Conservation (phyloP, 2,329 filamentous ascomycete genomes). For the Penicillium rolfsii region DNA sequence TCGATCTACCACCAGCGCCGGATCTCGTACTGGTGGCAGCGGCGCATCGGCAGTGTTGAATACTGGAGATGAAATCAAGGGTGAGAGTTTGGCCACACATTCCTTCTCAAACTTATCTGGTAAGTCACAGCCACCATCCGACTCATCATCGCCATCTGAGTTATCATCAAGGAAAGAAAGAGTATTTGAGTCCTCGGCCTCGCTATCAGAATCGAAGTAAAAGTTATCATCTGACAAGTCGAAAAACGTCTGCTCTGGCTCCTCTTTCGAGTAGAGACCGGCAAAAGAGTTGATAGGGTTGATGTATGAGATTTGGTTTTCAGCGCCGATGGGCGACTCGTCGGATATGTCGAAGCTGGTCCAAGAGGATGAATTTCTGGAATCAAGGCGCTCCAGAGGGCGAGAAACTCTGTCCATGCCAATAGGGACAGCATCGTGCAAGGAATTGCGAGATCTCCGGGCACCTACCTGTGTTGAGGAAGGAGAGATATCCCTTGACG, state of each 20-base stretch:
- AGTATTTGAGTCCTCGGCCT: neutral
- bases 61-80: neutral
- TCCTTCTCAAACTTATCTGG: neutral
- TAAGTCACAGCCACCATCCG: neutral
- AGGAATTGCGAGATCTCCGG: neutral
- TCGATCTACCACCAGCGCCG: neutral
- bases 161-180: neutral
- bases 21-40: neutral
- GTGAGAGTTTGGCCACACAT: neutral
- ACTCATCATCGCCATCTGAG: neutral
- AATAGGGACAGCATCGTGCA: neutral
- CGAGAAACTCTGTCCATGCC: neutral
- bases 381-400: neutral
- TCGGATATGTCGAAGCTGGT: neutral
- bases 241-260: neutral
- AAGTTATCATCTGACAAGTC: neutral
- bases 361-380: neutral
- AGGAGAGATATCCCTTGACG: neutral
- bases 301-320: neutral
- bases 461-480: constrained; percentile 3
- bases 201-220: neutral
- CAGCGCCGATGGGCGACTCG: neutral
- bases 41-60: neutral
- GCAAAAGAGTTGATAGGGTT: neutral
- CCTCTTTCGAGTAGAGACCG: neutral